Percentiles rank a stretch among this genome's conserved stretches.
Conservation (phyloP, 2,329 filamentous ascomycete species). For the Talaromyces sp. region DNA sequence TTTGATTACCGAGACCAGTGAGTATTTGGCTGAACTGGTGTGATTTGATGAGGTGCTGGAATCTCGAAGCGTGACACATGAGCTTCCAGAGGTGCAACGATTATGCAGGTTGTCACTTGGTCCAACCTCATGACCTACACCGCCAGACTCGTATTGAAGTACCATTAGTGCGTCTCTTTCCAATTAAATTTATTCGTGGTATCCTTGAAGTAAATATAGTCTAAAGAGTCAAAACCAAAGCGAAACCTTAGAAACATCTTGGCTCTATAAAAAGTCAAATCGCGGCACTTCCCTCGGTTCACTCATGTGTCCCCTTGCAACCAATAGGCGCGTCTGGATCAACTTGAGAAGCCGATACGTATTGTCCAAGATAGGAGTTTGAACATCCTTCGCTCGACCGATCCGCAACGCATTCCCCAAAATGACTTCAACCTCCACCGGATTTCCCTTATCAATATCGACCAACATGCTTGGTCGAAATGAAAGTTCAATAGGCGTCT, state of each 20-base stretch:
- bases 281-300: conserved; percentile 9
- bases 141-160: too few relatives aligned
- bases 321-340: conserved; percentile 12
- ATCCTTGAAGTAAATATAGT: too few relatives aligned
- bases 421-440: conserved; percentile 17
- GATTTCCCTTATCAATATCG: conserved; percentile 18
- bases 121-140: too few relatives aligned
- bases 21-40: too few relatives aligned
- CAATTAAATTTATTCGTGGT: too few relatives aligned
- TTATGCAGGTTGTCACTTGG: too few relatives aligned
- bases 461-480: conserved; percentile 20
- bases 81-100: too few relatives aligned
- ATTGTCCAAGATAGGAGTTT: conserved; percentile 15
- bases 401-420: conserved; percentile 17
- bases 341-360: conserved; percentile 17
- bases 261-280: neutral
- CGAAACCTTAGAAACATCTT: neutral
- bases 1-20: too few relatives aligned
- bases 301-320: conserved; percentile 10
- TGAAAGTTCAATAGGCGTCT: conserved; percentile 9
- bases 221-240: too few relatives aligned
- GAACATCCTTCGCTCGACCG: conserved; percentile 11
- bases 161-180: too few relatives aligned
- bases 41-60: too few relatives aligned
- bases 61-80: too few relatives aligned